Conservation (phyloP, 2,329 filamentous ascomycete genomes). For the Trichoderma hamatum region DNA sequence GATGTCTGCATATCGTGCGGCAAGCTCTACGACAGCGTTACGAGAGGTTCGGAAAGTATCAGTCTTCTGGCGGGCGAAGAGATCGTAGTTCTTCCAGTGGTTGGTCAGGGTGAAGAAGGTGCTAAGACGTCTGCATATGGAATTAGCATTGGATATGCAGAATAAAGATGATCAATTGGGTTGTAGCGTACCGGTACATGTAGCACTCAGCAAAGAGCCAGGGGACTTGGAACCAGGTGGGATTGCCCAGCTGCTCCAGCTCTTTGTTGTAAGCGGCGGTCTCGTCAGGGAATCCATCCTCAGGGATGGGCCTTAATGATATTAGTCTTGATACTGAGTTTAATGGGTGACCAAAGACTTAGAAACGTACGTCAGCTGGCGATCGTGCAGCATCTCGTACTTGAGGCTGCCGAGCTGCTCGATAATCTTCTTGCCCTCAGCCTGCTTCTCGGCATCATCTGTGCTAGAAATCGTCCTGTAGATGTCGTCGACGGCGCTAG, state of each 20-base stretch:
- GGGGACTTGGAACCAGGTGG: slow-evolving; percentile 79
- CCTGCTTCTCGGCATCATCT: slow-evolving; percentile 64
- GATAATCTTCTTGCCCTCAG: slow-evolving; percentile 86
- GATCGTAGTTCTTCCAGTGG: slow-evolving; percentile 88
- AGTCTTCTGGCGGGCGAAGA: slow-evolving; percentile 88
- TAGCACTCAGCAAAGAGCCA: slow-evolving; percentile 97
- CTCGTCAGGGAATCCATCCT: slow-evolving; percentile 81
- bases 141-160: background rate
- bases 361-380: slow-evolving; percentile 67
- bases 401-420: slow-evolving; percentile 80
- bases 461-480: slow-evolving; percentile 69
- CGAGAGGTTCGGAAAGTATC: slow-evolving; percentile 90
- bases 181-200: slow-evolving; percentile 68
- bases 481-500: slow-evolving; percentile 91
- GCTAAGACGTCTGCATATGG: slow-evolving; percentile 65
- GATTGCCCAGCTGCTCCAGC: slow-evolving; percentile 70
- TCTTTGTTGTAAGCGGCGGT: slow-evolving; percentile 84
- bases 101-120: slow-evolving; percentile 75
- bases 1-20: slow-evolving; percentile 75
- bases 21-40: slow-evolving; percentile 80
- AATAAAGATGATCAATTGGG: background rate
- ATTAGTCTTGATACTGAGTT: slow-evolving; percentile 16
- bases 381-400: slow-evolving; percentile 92
- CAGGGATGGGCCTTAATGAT: slow-evolving; percentile 63
- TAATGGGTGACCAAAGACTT: no score